Evolutionary conservation across 345 rosid genomes (phyloP).

Genomic region (Acer yangbiense): DNA sequence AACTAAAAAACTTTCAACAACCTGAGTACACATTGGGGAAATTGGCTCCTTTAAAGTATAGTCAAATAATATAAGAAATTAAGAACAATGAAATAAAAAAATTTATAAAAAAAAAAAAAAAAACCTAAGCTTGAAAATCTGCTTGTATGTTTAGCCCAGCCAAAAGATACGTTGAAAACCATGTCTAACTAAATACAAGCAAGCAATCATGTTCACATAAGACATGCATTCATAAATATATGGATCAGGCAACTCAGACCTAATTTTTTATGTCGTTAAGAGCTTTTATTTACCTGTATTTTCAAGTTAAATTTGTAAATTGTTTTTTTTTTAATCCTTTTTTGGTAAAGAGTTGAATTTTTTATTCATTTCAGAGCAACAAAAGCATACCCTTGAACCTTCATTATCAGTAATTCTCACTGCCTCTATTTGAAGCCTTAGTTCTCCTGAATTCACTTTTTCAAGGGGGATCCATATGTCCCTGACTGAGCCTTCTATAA

Average conservation of each 20-base stretch:
- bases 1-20: slow-evolving; percentile 10
- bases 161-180: background rate
- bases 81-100: background rate
- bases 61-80: background rate
- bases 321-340: background rate
- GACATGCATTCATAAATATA: background rate
- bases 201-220: background rate
- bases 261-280: background rate
- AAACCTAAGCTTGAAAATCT: background rate
- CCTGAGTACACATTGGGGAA: background rate
- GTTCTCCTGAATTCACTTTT: slow-evolving; percentile 85
- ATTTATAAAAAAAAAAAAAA: background rate
- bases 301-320: background rate
- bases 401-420: slow-evolving; percentile 52
- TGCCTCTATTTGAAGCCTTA: slow-evolving; percentile 84
- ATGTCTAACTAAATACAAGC: background rate
- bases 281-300: slow-evolving; percentile 9
- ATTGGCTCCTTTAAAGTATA: background rate
- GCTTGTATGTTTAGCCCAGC: background rate
- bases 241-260: background rate
- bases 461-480: slow-evolving; percentile 93
- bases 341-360: background rate
- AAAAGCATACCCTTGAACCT: slow-evolving; percentile 56
- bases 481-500: slow-evolving; percentile 63
- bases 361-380: slow-evolving; percentile 3